These are phyloP conservation scores for Daldinia concentrica DNA, from an alignment of 495 filamentous ascomycete genomes.

Conservation along the genomic window DNA sequence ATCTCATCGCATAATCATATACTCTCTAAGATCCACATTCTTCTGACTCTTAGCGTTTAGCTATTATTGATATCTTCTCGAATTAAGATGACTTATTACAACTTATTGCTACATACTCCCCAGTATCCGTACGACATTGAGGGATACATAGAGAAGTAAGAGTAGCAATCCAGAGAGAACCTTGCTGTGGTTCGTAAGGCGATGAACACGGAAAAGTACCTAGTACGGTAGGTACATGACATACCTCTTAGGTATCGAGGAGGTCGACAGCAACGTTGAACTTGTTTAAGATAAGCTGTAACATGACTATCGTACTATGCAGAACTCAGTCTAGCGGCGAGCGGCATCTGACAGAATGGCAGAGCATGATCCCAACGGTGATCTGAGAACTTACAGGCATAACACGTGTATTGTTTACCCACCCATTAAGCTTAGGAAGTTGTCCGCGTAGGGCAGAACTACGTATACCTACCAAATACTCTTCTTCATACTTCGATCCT, in stretches of 20 bases:
- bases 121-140: neutral
- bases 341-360: too few relatives aligned
- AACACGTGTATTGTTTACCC: slow-evolving; percentile 3
- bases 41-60: slow-evolving; percentile 1
- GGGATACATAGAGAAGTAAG: neutral
- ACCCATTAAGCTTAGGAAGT: slow-evolving; percentile 2
- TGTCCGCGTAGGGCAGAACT: slow-evolving; percentile 2
- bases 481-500: too few relatives aligned
- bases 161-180: neutral
- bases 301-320: too few relatives aligned
- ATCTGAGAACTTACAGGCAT: slow-evolving; percentile 6
- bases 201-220: neutral
- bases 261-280: slow-evolving; percentile 5
- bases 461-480: too few relatives aligned
- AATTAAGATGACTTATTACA: slow-evolving; percentile 4
- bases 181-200: neutral
- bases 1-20: neutral
- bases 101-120: neutral
- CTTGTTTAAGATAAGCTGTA: neutral
- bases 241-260: neutral
- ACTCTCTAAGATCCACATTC: slow-evolving; percentile 3
- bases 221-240: neutral
- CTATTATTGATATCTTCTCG: slow-evolving; percentile 1
- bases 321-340: too few relatives aligned
- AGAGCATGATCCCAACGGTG: neutral